These are phyloP conservation scores for Goffeauzyma gilvescens DNA, from an alignment of 768 basidiomycete species.

Conservation along the genomic window DNA sequence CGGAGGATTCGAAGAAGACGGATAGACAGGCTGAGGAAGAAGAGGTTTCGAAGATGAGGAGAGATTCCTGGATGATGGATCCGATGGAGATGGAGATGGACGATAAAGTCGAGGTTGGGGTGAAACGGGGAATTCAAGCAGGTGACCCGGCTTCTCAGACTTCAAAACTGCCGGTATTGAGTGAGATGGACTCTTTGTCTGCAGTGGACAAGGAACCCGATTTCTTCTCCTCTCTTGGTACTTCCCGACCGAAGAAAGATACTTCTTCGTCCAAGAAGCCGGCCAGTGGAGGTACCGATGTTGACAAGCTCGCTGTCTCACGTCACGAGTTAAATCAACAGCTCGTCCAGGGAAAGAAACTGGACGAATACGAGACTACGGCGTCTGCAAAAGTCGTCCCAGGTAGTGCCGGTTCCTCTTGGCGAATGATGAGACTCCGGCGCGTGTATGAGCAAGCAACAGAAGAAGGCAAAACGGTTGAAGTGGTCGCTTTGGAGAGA, in stretches of 20 bases:
- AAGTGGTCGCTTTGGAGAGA: conserved; percentile 61
- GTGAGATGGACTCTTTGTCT: conserved; percentile 38
- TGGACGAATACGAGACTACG: conserved; percentile 34
- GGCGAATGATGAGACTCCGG: conserved; percentile 94
- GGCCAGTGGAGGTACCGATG: background rate
- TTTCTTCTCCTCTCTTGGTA: conserved; percentile 77
- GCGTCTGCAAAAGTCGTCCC: conserved; percentile 42
- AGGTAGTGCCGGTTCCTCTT: conserved; percentile 80
- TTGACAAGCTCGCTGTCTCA: conserved; percentile 21
- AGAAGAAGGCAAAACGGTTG: conserved; percentile 41
- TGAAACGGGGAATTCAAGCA: no score
- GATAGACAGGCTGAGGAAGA: no score
- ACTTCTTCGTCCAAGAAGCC: conserved; percentile 8
- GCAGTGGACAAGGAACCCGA: conserved; percentile 51
- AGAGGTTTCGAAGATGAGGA: no score
- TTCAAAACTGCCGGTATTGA: no score
- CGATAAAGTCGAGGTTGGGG: no score
- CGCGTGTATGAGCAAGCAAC: conserved; percentile 75
- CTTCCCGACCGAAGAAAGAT: conserved; percentile 52
- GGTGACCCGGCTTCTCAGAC: no score
- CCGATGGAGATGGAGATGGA: conserved; percentile 35
- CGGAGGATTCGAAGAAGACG: conserved; percentile 16
- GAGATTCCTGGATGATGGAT: conserved; percentile 80
- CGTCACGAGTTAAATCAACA: conserved; percentile 32
- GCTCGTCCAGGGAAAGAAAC: conserved; percentile 37